Percentiles rank a stretch among this genome's conserved stretches.
These are phyloP conservation scores for Cladosporium sp. DNA, from an alignment of 2,329 filamentous ascomycete genomes.

Conservation along the genomic window DNA sequence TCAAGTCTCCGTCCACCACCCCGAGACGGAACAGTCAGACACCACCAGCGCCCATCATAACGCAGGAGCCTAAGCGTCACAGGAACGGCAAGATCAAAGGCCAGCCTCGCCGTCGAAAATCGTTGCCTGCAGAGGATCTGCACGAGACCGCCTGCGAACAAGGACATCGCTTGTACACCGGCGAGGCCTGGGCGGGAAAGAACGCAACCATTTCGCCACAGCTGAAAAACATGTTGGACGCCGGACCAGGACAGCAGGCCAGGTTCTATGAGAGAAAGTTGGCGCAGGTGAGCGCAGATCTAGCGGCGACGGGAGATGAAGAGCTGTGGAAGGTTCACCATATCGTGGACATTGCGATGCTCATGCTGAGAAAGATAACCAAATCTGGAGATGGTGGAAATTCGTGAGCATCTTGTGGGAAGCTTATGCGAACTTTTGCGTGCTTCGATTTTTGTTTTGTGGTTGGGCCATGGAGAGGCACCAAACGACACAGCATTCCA, in stretches of 20 bases:
- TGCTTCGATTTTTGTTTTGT: too few species aligned
- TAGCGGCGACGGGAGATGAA: constrained; percentile 3
- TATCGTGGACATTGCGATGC: constrained; percentile 3
- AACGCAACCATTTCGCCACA: neutral
- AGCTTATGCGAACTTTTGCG: too few species aligned
- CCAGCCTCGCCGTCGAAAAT: neutral
- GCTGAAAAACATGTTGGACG: neutral
- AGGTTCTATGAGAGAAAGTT: constrained; percentile 8
- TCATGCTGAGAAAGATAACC: neutral
- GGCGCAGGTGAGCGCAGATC: constrained; percentile 9
- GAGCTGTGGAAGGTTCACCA: constrained; percentile 8
- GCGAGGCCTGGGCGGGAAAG: neutral
- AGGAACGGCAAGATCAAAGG: neutral
- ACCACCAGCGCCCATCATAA: neutral
- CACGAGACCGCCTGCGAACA: neutral
- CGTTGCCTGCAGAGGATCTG: neutral
- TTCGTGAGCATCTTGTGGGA: too few species aligned
- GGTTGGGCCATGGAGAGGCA: too few species aligned
- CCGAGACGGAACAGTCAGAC: neutral
- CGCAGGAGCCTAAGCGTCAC: neutral
- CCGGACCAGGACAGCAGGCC: neutral
- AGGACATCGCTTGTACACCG: neutral
- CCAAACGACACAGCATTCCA: too few species aligned
- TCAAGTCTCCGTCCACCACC: neutral
- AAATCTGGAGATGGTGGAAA: neutral